A percentile compares a stretch with the other conserved stretches of the same genome.
phyloP scores from a whole-genome alignment of 768 basidiomycete species.

The Xerocomus spinulosus region DNA sequence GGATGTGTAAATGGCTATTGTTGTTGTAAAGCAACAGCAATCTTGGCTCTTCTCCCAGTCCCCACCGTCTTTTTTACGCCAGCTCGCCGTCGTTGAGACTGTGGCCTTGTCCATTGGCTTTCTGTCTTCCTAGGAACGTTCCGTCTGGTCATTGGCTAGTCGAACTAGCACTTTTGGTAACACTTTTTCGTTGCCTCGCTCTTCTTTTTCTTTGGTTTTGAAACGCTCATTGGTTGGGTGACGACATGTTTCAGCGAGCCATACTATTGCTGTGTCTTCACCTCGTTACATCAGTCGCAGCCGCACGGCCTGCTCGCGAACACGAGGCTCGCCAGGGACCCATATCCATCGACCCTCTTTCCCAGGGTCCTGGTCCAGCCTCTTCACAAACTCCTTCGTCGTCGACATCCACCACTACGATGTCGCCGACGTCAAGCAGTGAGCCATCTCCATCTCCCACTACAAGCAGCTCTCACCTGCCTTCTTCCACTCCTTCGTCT shows the following conservation, averaged over 20 bases:
- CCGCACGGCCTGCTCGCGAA: constrained; percentile 9
- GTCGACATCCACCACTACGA: constrained; percentile 6
- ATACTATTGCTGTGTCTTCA: constrained; percentile 7
- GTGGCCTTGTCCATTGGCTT: too few relatives aligned
- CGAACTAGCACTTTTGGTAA: constrained; percentile 1
- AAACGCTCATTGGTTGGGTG: neutral
- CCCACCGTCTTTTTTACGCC: neutral
- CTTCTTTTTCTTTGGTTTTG: neutral
- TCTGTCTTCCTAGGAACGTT: neutral
- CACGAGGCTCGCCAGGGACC: constrained; percentile 24
- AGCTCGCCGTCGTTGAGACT: neutral
- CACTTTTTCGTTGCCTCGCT: neutral
- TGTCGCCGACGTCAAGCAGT: constrained; percentile 14
- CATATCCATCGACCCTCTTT: neutral
- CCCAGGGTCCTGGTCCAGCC: constrained; percentile 6
- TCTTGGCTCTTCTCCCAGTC: neutral
- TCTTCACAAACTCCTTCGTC: constrained; percentile 5
- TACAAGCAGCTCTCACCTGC: constrained; percentile 1
- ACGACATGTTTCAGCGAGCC: constrained; percentile 12
- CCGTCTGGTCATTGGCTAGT: too few relatives aligned
- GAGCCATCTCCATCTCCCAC: constrained; percentile 7
- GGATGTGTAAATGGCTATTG: constrained; percentile 6
- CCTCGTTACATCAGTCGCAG: constrained; percentile 10
- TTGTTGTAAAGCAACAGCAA: constrained; percentile 9
- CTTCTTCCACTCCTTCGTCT: neutral